Conservation (phyloP, 495 filamentous ascomycete species). For the Penicillium flavigenum region DNA sequence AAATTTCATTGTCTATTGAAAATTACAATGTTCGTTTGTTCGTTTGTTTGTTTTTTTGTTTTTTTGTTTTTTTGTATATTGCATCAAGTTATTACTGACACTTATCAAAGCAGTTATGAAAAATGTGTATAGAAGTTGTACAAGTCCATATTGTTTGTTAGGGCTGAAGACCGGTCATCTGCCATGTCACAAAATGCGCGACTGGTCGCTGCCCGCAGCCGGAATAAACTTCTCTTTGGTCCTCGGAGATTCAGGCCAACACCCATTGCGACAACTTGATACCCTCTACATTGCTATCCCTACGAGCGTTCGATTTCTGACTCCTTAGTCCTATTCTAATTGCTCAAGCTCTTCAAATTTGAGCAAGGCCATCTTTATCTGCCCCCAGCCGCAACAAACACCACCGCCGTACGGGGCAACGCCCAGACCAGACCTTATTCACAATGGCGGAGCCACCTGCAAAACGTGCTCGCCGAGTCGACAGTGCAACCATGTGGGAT, state of each 20-base stretch:
- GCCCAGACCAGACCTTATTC: constrained; percentile 9
- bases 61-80: no score
- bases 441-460: constrained; percentile 55
- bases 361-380: background rate
- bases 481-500: constrained; percentile 57
- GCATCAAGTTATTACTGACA: no score
- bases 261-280: constrained; percentile 22
- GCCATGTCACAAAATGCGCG: constrained; percentile 14
- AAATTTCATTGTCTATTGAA: no score
- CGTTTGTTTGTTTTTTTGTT: no score
- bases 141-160: background rate
- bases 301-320: background rate
- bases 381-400: constrained; percentile 1
- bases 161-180: constrained; percentile 2
- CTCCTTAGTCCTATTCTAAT: background rate
- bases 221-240: constrained; percentile 32
- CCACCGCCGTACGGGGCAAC: constrained; percentile 17
- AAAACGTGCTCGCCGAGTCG: constrained; percentile 54
- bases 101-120: background rate
- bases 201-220: constrained; percentile 18
- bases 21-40: no score
- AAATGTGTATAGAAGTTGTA: background rate
- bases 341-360: background rate
- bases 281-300: constrained; percentile 11
- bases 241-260: constrained; percentile 11